Evolutionary conservation across 169 alveolate species (phyloP), one percentile per base, ranked within the genome.

Genomic region (Cryptosporidium ubiquitum): DNA sequence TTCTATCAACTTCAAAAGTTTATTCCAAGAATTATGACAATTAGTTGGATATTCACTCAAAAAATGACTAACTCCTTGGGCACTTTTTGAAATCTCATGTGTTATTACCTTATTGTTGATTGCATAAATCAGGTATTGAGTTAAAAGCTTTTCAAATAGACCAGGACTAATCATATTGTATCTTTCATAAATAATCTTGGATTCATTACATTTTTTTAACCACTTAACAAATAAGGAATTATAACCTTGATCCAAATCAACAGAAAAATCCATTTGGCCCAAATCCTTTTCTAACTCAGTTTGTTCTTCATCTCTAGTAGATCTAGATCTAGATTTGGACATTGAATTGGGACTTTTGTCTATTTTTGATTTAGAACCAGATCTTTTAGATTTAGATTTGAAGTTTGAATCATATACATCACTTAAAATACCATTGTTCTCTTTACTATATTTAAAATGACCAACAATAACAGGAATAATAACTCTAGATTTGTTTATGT

Each of bases 11-110:
- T 42, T 26, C 5, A 79, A 58, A 1, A 79, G 31, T 0, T 31
- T n/a, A 79, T 42, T 47, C 89, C 89, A 79, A 16, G 89, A 79
- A 9, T 42, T 20, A 10, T 79, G 79, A 64, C 89, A 79, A 10
- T 79, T 49, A 0, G 7, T 18, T 0, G 89, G 89, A 29, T 61
- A 79, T 18, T 61, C 66, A 60, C 37, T 42, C 20, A 79, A 35
- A 23, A 79, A 79, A n/a, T 79, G 47, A 40, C 40, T 35, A 7
- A 35, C 16, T 23, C 35, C 35, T 1, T 26, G 37, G 14, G 1
- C 16, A 10, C 16, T n/a, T 12, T 16, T 52, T 6, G 55, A 49
- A 33, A 73, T 26, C 35, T 73, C 49, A 20, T 40, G 40, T 16
- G 37, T 4, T 3, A 79, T 20, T 5, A 47, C 5, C 9, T 61